Evolutionary conservation across 768 basidiomycete species (phyloP).

Genomic region (Phaffia tasmanica): DNA sequence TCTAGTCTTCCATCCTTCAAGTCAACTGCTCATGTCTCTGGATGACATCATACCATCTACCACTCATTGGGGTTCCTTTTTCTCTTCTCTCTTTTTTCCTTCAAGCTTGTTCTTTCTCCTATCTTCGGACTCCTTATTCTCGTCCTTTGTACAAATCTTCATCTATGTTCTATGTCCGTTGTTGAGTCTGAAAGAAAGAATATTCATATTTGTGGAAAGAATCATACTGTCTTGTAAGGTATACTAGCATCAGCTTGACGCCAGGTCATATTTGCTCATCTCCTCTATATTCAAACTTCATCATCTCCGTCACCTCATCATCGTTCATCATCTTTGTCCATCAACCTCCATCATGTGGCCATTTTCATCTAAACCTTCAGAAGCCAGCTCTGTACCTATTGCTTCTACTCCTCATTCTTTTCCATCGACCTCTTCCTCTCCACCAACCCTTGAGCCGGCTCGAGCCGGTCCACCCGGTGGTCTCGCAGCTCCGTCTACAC

Average conservation of each 20-base stretch:
- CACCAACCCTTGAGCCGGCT: not conserved
- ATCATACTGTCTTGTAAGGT: not conserved
- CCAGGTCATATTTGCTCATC: not conserved
- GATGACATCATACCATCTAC: not conserved
- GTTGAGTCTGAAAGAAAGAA: too few species aligned
- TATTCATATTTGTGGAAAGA: not conserved
- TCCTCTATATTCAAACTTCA: not conserved
- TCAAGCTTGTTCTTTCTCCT: not conserved
- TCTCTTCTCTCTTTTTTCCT: not conserved
- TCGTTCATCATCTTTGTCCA: not conserved
- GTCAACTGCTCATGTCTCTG: not conserved
- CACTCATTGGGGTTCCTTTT: too few species aligned
- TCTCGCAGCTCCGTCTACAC: too few species aligned
- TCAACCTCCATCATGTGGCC: slow-evolving; percentile 4
- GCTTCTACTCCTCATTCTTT: not conserved
- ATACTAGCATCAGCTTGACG: not conserved
- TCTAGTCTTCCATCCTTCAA: not conserved
- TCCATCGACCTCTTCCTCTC: not conserved
- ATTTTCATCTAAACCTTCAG: not conserved
- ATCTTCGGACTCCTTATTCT: not conserved
- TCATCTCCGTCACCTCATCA: not conserved
- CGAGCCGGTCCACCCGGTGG: too few species aligned
- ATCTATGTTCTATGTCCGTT: not conserved
- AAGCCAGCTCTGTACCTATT: not conserved
- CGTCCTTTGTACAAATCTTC: not conserved